Evolutionary conservation across 495 filamentous ascomycete genomes (phyloP).

Genomic region (Patellaria atrata): DNA sequence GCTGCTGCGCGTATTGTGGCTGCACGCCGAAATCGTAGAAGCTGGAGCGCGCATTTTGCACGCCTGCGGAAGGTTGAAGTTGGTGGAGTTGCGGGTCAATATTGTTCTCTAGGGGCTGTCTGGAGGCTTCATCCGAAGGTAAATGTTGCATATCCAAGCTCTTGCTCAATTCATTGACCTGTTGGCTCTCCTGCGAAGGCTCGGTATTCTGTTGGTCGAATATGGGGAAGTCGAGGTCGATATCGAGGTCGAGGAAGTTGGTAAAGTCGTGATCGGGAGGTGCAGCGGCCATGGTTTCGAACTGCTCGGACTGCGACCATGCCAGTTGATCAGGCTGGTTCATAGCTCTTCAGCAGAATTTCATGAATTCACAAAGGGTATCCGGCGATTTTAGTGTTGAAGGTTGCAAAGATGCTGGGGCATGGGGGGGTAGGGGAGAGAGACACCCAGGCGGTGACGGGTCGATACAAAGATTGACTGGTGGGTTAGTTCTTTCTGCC

Average conservation of each 20-base stretch:
- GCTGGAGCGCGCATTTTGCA: no score
- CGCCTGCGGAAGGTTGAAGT: constrained; percentile 27
- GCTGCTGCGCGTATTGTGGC: no score
- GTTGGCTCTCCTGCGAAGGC: constrained; percentile 10
- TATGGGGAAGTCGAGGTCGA: constrained; percentile 21
- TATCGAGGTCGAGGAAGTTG: constrained; percentile 20
- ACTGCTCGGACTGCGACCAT: constrained; percentile 17
- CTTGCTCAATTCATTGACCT: constrained; percentile 14
- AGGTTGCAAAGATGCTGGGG: no score
- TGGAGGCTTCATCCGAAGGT: neutral
- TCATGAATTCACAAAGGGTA: neutral
- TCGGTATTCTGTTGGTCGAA: constrained; percentile 8
- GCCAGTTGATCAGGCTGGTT: constrained; percentile 8
- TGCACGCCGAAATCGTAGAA: constrained; percentile 17
- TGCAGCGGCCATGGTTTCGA: constrained; percentile 17
- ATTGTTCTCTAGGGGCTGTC: neutral
- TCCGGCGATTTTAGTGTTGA: no score
- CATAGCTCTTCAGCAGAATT: constrained; percentile 4
- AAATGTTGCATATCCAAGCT: constrained; percentile 19
- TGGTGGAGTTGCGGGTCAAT: constrained; percentile 8
- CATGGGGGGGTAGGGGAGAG: no score
- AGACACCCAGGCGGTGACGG: no score
- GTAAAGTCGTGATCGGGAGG: constrained; percentile 19
- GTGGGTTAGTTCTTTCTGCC: no score
- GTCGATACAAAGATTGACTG: no score